A percentile compares a stretch with the other conserved stretches of the same genome.
These are phyloP conservation scores for Arabis alpina DNA, from an alignment of 345 rosid species.

Conservation along the genomic window DNA sequence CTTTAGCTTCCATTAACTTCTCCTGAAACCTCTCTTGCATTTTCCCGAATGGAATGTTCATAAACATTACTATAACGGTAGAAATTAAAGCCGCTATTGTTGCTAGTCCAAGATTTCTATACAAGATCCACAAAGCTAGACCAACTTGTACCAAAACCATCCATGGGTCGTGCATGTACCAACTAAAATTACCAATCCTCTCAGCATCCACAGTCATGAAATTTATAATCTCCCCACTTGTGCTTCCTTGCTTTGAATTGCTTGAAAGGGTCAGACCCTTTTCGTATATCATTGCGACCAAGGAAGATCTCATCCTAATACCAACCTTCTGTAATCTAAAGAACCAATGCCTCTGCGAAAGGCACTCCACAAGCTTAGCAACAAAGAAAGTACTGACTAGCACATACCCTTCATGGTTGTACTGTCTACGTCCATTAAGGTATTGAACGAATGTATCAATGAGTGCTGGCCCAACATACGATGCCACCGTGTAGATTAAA, in stretches of 20 bases:
- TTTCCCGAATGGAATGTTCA: slow-evolving; percentile 61
- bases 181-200: slow-evolving; percentile 57
- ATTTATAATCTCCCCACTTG: slow-evolving; percentile 77
- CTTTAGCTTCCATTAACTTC: slow-evolving; percentile 75
- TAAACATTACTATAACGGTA: slow-evolving; percentile 59
- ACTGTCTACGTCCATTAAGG: slow-evolving; percentile 54
- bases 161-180: slow-evolving; percentile 73
- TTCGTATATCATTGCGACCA: slow-evolving; percentile 62
- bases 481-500: slow-evolving; percentile 47
- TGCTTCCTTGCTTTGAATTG: slow-evolving; percentile 57
- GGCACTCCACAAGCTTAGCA: slow-evolving; percentile 67
- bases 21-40: slow-evolving; percentile 67
- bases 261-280: slow-evolving; percentile 66
- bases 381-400: slow-evolving; percentile 57
- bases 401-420: slow-evolving; percentile 58
- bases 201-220: slow-evolving; percentile 74
- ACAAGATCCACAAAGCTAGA: slow-evolving; percentile 62
- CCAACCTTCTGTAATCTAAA: slow-evolving; percentile 61
- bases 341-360: slow-evolving; percentile 60
- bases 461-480: slow-evolving; percentile 69
- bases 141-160: slow-evolving; percentile 55
- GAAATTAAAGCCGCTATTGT: slow-evolving; percentile 59
- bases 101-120: slow-evolving; percentile 64
- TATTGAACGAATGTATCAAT: slow-evolving; percentile 65
- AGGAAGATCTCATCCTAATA: slow-evolving; percentile 52